Conservation (phyloP, 257 asterid genomes). For the Galeopsis tetrahit region DNA sequence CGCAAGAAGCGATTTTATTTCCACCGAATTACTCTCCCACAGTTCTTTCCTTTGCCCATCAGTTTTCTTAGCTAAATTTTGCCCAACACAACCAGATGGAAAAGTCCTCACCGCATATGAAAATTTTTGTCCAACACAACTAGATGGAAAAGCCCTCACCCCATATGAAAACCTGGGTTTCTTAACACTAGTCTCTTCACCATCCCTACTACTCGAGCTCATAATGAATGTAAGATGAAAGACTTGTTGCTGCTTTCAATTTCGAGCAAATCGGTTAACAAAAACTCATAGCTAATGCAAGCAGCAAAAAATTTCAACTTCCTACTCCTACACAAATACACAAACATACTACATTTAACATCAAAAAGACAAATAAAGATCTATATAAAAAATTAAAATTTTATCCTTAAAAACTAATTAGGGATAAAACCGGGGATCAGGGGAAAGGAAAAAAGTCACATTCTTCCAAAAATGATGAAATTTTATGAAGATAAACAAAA, state of each 20-base stretch:
- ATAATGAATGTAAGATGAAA: neutral
- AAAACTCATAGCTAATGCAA: too few species aligned
- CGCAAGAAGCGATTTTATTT: slow-evolving; percentile 17
- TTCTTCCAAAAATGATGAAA: too few species aligned
- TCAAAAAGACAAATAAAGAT: too few species aligned
- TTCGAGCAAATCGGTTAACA: too few species aligned
- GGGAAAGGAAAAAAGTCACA: too few species aligned
- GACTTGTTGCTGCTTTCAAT: neutral
- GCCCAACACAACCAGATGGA: neutral
- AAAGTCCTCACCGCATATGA: slow-evolving; percentile 32
- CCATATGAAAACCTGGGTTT: slow-evolving; percentile 3
- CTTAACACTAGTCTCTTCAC: neutral
- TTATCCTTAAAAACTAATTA: too few species aligned
- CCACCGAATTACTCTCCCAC: slow-evolving; percentile 14
- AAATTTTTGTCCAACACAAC: neutral
- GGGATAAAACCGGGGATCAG: too few species aligned
- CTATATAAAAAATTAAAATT: too few species aligned
- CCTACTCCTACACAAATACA: too few species aligned
- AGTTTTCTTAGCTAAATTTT: neutral
- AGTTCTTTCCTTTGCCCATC: neutral
- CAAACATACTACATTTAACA: too few species aligned
- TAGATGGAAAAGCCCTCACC: slow-evolving; percentile 33
- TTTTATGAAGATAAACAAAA: too few species aligned
- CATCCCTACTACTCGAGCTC: neutral
- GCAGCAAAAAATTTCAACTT: too few species aligned